These are phyloP conservation scores for Russula dissimulans DNA, from an alignment of 768 basidiomycete species.

Conservation along the genomic window DNA sequence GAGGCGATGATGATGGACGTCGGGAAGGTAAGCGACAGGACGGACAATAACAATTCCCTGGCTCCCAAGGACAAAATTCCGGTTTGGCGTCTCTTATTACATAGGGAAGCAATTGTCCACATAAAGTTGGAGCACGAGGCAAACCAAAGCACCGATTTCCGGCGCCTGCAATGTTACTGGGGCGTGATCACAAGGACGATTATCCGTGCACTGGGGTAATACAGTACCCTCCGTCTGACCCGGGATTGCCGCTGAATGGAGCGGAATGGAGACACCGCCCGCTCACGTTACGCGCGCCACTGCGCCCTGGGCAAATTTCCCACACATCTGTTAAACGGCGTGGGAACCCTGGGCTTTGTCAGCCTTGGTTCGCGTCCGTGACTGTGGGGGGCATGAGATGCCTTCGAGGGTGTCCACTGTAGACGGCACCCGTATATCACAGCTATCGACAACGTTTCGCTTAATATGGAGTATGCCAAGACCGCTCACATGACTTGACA, in stretches of 20 bases:
- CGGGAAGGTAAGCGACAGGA: background rate
- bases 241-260: background rate
- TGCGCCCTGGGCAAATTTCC: background rate
- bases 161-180: background rate
- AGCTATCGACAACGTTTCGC: too few relatives aligned
- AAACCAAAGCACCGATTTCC: background rate
- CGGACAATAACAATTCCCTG: background rate
- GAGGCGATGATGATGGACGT: background rate
- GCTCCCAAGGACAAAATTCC: background rate
- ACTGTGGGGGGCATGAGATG: too few relatives aligned
- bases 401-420: too few relatives aligned
- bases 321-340: too few relatives aligned
- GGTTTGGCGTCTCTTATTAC: constrained; percentile 7
- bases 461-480: background rate
- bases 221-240: background rate
- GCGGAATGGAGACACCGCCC: constrained; percentile 1
- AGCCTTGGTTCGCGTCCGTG: too few relatives aligned
- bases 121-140: constrained; percentile 5
- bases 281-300: constrained; percentile 6
- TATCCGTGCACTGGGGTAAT: background rate
- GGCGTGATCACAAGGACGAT: background rate
- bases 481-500: too few relatives aligned
- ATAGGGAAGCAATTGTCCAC: background rate
- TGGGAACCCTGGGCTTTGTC: too few relatives aligned
- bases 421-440: too few relatives aligned